Evolutionary conservation across 352 stramenopile species (phyloP), one percentile per base, ranked within the genome.

Genomic region (Thraustotheca clavata): DNA sequence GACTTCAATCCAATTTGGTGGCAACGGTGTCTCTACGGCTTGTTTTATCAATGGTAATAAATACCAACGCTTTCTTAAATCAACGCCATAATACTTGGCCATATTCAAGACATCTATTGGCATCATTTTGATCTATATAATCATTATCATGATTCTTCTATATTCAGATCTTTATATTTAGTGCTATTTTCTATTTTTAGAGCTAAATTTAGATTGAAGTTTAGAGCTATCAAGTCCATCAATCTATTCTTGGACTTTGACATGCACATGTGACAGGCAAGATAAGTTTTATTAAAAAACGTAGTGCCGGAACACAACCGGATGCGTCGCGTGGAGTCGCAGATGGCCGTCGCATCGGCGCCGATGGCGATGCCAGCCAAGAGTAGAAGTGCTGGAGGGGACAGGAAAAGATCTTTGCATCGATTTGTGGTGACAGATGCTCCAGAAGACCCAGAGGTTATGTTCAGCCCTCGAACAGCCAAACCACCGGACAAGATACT

Each of bases 401-500:
- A 52, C 9, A 24, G 43, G 34, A 9, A 31, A 18, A 52, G n/a
- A 31, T 11, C 11, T 24, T 31, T 52, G 3, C 43, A 52, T 9
- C 55, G 55, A 12, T 63, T 63, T 39, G 39, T 63, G 32, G 36
- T 63, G 7, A 63, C 39, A 6, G 55, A 63, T 33, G 55, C 55
- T 27, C 55, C 55, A 49, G 55, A 63, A 18, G 55, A 63, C 22
- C 55, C 55, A 16, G 55, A 63, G 39, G 16, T 54, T n/a, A 31
- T 63, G 35, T 63, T 50, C 16, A 63, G 55, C 18, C 55, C 55
- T 27, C 39, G 55, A n/a, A 63, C 49, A n/a, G 55, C 27, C 4
- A 27, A 31, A 8, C 22, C n/a, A 41, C 55, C 16, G 0, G 33
- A n/a, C 18, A 52, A 11, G 9, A 52, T 14, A 24, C 43, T 26